Conservation (phyloP, 495 filamentous ascomycete genomes). For the Penicillium roqueforti region DNA sequence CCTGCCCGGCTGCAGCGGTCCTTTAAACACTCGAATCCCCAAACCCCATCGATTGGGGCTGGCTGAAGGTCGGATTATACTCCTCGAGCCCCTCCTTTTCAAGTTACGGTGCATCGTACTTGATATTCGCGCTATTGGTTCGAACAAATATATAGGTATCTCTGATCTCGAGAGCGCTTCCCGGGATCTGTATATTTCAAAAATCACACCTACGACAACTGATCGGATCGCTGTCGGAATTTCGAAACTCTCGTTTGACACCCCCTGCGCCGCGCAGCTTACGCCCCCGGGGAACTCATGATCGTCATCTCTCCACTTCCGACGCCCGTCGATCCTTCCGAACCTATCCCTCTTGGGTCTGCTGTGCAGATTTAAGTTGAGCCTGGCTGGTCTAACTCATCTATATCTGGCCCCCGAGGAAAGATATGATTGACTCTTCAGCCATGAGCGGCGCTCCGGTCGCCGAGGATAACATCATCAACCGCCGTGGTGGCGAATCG, state of each 20-base stretch:
- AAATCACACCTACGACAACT: not conserved
- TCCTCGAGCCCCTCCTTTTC: slow-evolving; percentile 6
- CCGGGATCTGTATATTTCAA: not conserved
- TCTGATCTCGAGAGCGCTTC: not conserved
- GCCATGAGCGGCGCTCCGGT: slow-evolving; percentile 53
- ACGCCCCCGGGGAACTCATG: slow-evolving; percentile 53
- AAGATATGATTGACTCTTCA: slow-evolving; percentile 38
- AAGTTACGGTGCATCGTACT: slow-evolving; percentile 19
- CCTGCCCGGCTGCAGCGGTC: slow-evolving; percentile 38
- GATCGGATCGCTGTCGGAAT: not conserved
- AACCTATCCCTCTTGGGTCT: slow-evolving; percentile 24
- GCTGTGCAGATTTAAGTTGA: slow-evolving; percentile 41
- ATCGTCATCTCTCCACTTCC: slow-evolving; percentile 26
- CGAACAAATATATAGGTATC: not conserved
- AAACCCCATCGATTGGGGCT: slow-evolving; percentile 40
- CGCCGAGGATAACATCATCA: slow-evolving; percentile 88
- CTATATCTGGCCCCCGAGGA: slow-evolving; percentile 18
- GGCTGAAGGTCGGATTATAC: slow-evolving; percentile 13
- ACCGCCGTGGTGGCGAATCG: slow-evolving; percentile 85
- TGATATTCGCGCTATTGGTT: slow-evolving; percentile 4
- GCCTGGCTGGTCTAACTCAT: slow-evolving; percentile 30
- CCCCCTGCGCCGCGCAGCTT: slow-evolving; percentile 72
- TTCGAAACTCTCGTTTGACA: slow-evolving; percentile 2
- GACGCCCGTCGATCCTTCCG: slow-evolving; percentile 28
- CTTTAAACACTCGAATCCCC: slow-evolving; percentile 61